phyloP scores from a whole-genome alignment of 257 asterid species.

The Echites panduratus region DNA sequence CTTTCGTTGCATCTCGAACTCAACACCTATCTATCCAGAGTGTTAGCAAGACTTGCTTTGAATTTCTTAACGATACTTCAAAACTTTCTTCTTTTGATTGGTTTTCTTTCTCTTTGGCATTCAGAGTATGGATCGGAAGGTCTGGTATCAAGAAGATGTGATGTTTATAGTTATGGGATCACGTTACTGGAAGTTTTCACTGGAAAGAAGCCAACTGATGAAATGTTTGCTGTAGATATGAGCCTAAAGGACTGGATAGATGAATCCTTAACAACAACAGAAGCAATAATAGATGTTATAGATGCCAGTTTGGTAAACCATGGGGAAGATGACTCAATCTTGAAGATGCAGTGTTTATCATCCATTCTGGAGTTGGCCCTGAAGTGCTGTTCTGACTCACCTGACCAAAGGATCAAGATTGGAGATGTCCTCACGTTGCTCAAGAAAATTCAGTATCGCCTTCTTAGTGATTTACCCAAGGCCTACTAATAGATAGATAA shows the following conservation, averaged over 20 bases:
- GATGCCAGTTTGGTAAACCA: slow-evolving; percentile 21
- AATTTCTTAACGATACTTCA: neutral
- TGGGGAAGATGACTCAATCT: slow-evolving; percentile 2
- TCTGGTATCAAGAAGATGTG: slow-evolving; percentile 33
- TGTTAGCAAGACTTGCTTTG: neutral
- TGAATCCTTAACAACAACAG: slow-evolving; percentile 12
- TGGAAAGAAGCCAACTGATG: slow-evolving; percentile 30
- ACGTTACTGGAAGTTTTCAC: slow-evolving; percentile 42
- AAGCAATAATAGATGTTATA: slow-evolving; percentile 4
- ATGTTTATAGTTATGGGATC: slow-evolving; percentile 38
- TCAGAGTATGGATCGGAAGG: slow-evolving; percentile 49
- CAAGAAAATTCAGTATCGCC: slow-evolving; percentile 18
- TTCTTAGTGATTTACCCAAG: slow-evolving; percentile 1
- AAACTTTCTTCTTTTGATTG: neutral
- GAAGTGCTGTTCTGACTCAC: slow-evolving; percentile 29
- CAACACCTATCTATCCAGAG: too few species aligned
- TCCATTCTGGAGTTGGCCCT: slow-evolving; percentile 30
- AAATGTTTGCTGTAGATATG: slow-evolving; percentile 20
- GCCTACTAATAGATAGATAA: neutral
- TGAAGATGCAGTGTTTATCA: slow-evolving; percentile 16
- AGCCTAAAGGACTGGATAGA: slow-evolving; percentile 33
- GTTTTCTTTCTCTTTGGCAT: neutral
- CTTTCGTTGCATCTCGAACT: too few species aligned
- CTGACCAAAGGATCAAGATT: slow-evolving; percentile 29
- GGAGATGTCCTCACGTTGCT: slow-evolving; percentile 24